Conservation (phyloP, 352 stramenopile species). For the Aphanomyces invadans region DNA sequence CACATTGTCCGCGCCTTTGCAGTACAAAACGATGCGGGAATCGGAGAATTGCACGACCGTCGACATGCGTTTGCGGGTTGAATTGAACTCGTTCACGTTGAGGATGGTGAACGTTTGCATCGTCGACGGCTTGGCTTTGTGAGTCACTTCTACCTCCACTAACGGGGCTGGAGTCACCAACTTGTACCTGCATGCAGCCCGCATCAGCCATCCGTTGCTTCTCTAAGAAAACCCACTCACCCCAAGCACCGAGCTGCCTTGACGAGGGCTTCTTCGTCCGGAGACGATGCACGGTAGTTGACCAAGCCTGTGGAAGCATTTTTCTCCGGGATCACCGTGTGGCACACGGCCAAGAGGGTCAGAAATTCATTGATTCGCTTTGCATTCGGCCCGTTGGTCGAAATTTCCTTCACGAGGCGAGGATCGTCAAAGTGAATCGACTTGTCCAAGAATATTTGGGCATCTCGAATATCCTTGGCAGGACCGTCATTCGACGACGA, state of each 20-base stretch:
- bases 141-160: constrained; percentile 46
- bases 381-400: constrained; percentile 43
- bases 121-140: constrained; percentile 25
- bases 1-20: constrained; percentile 78
- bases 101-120: constrained; percentile 39
- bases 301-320: constrained; percentile 55
- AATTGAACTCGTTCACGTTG: constrained; percentile 63
- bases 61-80: constrained; percentile 67
- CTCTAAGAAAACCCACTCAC: constrained; percentile 63
- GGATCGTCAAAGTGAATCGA: constrained; percentile 70
- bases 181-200: constrained; percentile 51
- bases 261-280: constrained; percentile 60
- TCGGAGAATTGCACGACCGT: constrained; percentile 35
- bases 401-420: constrained; percentile 57
- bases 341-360: constrained; percentile 76
- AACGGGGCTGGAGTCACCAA: constrained; percentile 40
- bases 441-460: constrained; percentile 53
- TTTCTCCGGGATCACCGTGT: constrained; percentile 93
- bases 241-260: constrained; percentile 60
- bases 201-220: constrained; percentile 36
- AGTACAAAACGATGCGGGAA: background rate
- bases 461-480: constrained; percentile 26
- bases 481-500: constrained; percentile 21
- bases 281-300: constrained; percentile 56
- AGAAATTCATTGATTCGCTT: constrained; percentile 49